Percentiles rank a stretch among this genome's conserved stretches.
phyloP scores from a whole-genome alignment of 2,329 filamentous ascomycete species.

The Diaporthe citri region DNA sequence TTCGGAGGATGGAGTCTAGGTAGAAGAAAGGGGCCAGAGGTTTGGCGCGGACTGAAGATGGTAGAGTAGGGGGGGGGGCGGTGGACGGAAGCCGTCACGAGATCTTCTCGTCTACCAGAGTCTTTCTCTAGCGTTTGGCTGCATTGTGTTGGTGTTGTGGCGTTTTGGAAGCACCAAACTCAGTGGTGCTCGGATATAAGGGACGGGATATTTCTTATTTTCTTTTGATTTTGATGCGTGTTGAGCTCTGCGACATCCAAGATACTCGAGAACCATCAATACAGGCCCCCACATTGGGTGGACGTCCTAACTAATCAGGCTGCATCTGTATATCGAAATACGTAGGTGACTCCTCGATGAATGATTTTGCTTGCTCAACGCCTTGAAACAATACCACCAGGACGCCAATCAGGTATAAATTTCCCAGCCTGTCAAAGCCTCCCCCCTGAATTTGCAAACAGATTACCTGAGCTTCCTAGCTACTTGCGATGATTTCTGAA shows the following conservation, averaged over 20 bases:
- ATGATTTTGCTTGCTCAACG: slow-evolving; percentile 34
- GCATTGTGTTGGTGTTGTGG: slow-evolving; percentile 35
- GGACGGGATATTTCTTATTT: background rate
- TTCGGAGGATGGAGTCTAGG: background rate
- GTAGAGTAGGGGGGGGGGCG: too few relatives aligned
- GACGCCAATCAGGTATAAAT: slow-evolving; percentile 30
- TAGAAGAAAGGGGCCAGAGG: background rate
- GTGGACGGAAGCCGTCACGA: background rate
- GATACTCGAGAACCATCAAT: background rate
- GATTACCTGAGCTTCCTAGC: background rate
- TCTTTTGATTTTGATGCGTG: background rate
- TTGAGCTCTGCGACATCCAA: background rate
- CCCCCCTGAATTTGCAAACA: background rate
- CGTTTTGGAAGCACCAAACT: slow-evolving; percentile 8
- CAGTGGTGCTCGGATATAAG: background rate
- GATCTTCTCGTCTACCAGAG: background rate
- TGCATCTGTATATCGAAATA: slow-evolving; percentile 2
- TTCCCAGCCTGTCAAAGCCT: background rate
- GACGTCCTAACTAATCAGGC: background rate
- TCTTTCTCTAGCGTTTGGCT: slow-evolving; percentile 12
- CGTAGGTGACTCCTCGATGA: background rate
- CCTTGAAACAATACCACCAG: slow-evolving; percentile 24
- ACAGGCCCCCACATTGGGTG: background rate
- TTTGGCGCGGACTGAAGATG: background rate
- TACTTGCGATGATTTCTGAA: slow-evolving; percentile 35